Evolutionary conservation across 805 yeast species (phyloP).

Genomic region (Saccharomycopsis selenospora): DNA sequence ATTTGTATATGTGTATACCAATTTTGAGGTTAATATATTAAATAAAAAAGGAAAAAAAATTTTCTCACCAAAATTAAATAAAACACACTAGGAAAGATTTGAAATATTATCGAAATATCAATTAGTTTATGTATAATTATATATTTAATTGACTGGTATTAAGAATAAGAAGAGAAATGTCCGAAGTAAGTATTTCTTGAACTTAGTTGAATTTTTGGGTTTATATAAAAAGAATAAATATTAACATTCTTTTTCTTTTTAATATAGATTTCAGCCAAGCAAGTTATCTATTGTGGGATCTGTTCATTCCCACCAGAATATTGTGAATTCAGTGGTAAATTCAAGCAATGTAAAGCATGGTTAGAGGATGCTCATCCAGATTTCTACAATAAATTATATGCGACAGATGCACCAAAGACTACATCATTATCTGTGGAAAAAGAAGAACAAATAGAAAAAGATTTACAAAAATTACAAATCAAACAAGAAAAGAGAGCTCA

Average conservation of each 20-base stretch:
- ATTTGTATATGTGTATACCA: too few species aligned
- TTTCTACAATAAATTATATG: slow-evolving; percentile 52
- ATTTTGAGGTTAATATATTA: too few species aligned
- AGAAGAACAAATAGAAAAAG: slow-evolving; percentile 76
- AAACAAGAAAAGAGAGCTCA: slow-evolving; percentile 82
- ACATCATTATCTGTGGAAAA: slow-evolving; percentile 62
- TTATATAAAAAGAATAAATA: too few species aligned
- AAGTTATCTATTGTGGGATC: slow-evolving; percentile 63
- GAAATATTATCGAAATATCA: too few species aligned
- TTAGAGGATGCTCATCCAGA: slow-evolving; percentile 52
- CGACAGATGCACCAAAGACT: slow-evolving; percentile 32
- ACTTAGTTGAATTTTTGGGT: not conserved
- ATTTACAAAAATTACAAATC: slow-evolving; percentile 74
- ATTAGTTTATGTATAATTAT: too few species aligned
- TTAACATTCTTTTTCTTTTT: too few species aligned
- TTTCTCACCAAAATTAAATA: too few species aligned
- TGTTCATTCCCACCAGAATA: slow-evolving; percentile 84
- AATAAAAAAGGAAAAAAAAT: too few species aligned
- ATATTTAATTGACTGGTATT: too few species aligned
- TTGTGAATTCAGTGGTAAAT: slow-evolving; percentile 83
- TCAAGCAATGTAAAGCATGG: slow-evolving; percentile 83
- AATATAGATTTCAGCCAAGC: slow-evolving; percentile 26
- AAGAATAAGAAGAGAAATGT: too few species aligned
- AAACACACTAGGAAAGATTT: too few species aligned
- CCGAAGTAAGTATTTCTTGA: too few species aligned